phyloP scores from a whole-genome alignment of 257 asterid genomes.

The Salvia splendens region DNA sequence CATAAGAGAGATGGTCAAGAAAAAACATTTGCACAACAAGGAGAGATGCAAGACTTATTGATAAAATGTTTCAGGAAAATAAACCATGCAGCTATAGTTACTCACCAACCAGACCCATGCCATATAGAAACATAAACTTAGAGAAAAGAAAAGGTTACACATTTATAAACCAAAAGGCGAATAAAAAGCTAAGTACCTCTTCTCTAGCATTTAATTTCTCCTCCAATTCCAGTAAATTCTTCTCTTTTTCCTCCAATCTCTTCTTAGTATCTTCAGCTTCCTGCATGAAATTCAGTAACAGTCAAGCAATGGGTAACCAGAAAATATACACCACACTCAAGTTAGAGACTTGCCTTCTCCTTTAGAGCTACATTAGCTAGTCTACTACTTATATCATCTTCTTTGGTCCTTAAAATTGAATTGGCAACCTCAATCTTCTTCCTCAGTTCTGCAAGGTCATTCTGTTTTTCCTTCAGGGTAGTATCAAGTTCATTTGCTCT shows the following conservation, averaged over 20 bases:
- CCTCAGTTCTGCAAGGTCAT: conserved; percentile 67
- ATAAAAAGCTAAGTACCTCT: conserved; percentile 39
- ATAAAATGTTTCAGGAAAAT: conserved; percentile 15
- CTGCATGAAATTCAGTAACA: conserved; percentile 50
- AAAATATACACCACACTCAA: conserved; percentile 6
- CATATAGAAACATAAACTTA: conserved; percentile 21
- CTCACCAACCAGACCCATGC: not conserved
- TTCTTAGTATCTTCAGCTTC: conserved; percentile 60
- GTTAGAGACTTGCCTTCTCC: conserved; percentile 66
- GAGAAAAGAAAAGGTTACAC: conserved; percentile 4
- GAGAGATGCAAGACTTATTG: not conserved
- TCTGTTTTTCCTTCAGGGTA: conserved; percentile 63
- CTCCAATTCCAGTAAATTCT: conserved; percentile 65
- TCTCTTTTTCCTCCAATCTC: conserved; percentile 73
- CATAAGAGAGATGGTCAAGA: conserved; percentile 27
- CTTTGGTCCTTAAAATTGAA: conserved; percentile 65
- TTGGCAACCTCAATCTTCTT: conserved; percentile 66
- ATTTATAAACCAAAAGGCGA: conserved; percentile 12
- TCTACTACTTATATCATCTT: conserved; percentile 71
- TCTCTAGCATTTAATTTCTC: conserved; percentile 71
- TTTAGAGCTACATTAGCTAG: conserved; percentile 50
- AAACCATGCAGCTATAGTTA: conserved; percentile 9
- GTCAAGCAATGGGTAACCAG: conserved; percentile 24
- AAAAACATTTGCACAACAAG: conserved; percentile 23
- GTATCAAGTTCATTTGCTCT: conserved; percentile 81